A percentile compares a stretch with the other conserved stretches of the same genome.
These are phyloP conservation scores for Rhododendron ferrugineum DNA, from an alignment of 148 eudicot species.

Conservation along the genomic window DNA sequence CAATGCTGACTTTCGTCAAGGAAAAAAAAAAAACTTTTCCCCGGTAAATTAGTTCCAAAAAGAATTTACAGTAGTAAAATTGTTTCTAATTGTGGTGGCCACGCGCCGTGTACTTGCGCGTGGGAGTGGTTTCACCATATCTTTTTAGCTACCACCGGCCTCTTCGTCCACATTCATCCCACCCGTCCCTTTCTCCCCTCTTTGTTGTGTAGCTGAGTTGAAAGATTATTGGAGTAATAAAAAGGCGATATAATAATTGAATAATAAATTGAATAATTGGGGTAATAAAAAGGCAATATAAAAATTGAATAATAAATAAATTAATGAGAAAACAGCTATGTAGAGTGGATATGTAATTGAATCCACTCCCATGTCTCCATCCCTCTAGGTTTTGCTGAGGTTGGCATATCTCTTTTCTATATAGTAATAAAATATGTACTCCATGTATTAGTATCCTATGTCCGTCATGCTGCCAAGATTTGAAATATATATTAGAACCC, in stretches of 20 bases:
- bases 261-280: neutral
- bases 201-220: conserved; percentile 3
- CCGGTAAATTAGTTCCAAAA: neutral
- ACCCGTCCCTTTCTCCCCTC: neutral
- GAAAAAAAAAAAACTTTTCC: no score
- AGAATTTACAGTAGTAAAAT: neutral
- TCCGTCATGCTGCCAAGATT: neutral
- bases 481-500: neutral
- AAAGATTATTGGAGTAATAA: neutral
- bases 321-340: neutral
- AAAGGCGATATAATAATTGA: neutral
- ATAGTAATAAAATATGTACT: neutral
- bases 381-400: neutral
- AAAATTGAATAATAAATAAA: neutral
- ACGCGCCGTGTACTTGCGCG: neutral
- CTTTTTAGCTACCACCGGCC: neutral
- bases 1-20: no score
- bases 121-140: neutral
- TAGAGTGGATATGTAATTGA: neutral
- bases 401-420: neutral
- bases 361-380: neutral
- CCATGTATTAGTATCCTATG: neutral
- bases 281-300: neutral
- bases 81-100: neutral
- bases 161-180: neutral